Conservation (phyloP, 2,329 filamentous ascomycete species). For the Chalara sp. region DNA sequence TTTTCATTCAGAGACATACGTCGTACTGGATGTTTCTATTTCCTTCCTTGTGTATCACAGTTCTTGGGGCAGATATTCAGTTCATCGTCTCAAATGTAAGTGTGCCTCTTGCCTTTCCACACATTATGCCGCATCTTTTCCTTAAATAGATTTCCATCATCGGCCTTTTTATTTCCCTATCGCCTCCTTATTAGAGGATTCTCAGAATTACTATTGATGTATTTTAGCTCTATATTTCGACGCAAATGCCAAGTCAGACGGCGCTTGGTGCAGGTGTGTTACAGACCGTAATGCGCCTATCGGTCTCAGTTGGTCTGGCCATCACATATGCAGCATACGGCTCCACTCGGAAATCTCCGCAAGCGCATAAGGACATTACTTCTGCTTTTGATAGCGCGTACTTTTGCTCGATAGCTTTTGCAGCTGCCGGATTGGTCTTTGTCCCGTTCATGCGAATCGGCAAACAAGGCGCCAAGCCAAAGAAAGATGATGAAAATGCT, state of each 20-base stretch:
- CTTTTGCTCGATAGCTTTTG: slow-evolving; percentile 40
- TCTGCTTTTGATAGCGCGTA: slow-evolving; percentile 45
- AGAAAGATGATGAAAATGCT: no score
- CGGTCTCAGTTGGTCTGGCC: slow-evolving; percentile 49
- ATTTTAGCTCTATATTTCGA: slow-evolving; percentile 60
- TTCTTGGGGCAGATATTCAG: slow-evolving; percentile 61
- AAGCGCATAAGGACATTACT: slow-evolving; percentile 35
- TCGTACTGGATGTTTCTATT: slow-evolving; percentile 63
- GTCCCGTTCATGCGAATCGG: slow-evolving; percentile 45
- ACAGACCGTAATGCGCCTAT: slow-evolving; percentile 49
- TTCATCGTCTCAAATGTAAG: slow-evolving; percentile 63
- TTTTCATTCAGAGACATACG: slow-evolving; percentile 46
- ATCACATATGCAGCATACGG: slow-evolving; percentile 53
- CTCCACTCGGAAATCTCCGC: slow-evolving; percentile 3
- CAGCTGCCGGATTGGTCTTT: slow-evolving; percentile 36
- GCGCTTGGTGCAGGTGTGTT: slow-evolving; percentile 62
- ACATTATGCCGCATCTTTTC: no score
- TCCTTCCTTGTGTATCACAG: slow-evolving; percentile 51
- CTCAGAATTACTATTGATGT: not conserved
- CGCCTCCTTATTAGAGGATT: no score
- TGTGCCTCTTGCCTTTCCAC: slow-evolving; percentile 3
- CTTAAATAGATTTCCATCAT: no score
- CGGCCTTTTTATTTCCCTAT: no score
- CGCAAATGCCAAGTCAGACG: slow-evolving; percentile 52
- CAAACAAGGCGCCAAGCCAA: slow-evolving; percentile 37